Evolutionary conservation across 495 filamentous ascomycete genomes (phyloP), one percentile per base, ranked within the genome.

Genomic region (Cairneyella variabilis): DNA sequence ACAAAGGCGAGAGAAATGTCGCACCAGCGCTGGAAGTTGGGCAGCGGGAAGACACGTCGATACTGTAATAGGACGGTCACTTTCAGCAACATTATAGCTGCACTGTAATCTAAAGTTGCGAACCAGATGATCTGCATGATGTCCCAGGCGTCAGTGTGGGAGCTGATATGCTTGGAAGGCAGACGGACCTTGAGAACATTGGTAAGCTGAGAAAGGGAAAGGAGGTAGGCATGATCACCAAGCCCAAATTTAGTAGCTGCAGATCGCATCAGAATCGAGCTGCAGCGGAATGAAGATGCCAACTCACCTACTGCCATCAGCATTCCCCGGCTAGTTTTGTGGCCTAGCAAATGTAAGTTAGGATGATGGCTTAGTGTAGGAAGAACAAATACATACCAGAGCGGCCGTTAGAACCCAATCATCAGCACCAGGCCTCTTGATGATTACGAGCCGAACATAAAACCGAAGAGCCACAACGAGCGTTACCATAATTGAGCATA

Each of bases 241-340:
- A 43, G 23, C 18, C 40, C 40, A 23, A 43, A 43, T 43, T 21
- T 43, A 10, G 40, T 43, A 43, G 40, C 40, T 43, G 40, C 20
- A 43, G 5, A 20, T 43, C 23, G 6, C 17, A 7, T 43, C 4
- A 43, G 40, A 43, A 43, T 43, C 4, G 40, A 10, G n/a, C 5
- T 43, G 40, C 3, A 14, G 40, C 5, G 40, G 6, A 43, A 3
- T 18, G 18, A 20, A 6, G 40, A 43, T 43, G 8, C 6, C 23
- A 4, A 20, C 40, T 21, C 23, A 43, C 40, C 40, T 11, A 20
- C 40, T 22, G 20, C 20, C 17, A 23, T 12, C 6, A 43, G 4
- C n/a, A 21, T 20, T n/a, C 20, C 12, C 16, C n/a, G n/a, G 23
- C n/a, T 4, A 43, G 4, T n/a, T n/a, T 23, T 12, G 20, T 43